Conservation (phyloP, 139 green algal species). For the Zygnema circumcarinatum region DNA sequence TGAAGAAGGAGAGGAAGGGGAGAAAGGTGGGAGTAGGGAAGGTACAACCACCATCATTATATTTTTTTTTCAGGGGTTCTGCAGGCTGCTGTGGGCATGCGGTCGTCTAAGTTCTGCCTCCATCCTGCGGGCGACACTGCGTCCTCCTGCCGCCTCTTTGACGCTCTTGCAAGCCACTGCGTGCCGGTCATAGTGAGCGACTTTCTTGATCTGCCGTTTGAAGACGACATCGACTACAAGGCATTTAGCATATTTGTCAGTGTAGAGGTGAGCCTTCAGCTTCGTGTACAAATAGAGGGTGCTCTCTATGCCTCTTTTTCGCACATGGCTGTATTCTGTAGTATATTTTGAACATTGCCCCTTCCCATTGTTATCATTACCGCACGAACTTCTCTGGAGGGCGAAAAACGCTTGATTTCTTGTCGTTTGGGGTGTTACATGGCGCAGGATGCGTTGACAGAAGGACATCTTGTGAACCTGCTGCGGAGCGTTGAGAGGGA, state of each 20-base stretch:
- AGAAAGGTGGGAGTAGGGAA: background rate
- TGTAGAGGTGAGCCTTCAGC: slow-evolving; percentile 2
- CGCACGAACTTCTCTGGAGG: too few relatives aligned
- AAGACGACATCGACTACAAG: slow-evolving; percentile 43
- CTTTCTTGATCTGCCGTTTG: slow-evolving; percentile 47
- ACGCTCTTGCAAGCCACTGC: slow-evolving; percentile 44
- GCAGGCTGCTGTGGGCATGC: slow-evolving; percentile 40
- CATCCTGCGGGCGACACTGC: slow-evolving; percentile 53
- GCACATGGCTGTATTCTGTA: background rate
- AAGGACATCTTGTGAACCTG: slow-evolving; percentile 25
- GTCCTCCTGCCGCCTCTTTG: slow-evolving; percentile 44
- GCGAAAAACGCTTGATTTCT: background rate
- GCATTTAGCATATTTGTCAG: slow-evolving; percentile 44
- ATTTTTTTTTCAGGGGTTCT: background rate
- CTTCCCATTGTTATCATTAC: too few relatives aligned
- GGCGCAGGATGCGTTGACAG: slow-evolving; percentile 22
- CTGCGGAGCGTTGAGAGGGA: slow-evolving; percentile 6
- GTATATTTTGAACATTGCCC: background rate
- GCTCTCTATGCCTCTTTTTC: background rate
- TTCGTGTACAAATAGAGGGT: background rate
- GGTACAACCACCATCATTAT: background rate
- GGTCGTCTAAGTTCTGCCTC: slow-evolving; percentile 55
- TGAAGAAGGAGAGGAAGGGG: background rate
- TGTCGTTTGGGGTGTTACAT: background rate
- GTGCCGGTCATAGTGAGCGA: slow-evolving; percentile 56